Conservation (phyloP, 1,284 basidiomycete genomes). For the Ceraceosorus bombacis region DNA sequence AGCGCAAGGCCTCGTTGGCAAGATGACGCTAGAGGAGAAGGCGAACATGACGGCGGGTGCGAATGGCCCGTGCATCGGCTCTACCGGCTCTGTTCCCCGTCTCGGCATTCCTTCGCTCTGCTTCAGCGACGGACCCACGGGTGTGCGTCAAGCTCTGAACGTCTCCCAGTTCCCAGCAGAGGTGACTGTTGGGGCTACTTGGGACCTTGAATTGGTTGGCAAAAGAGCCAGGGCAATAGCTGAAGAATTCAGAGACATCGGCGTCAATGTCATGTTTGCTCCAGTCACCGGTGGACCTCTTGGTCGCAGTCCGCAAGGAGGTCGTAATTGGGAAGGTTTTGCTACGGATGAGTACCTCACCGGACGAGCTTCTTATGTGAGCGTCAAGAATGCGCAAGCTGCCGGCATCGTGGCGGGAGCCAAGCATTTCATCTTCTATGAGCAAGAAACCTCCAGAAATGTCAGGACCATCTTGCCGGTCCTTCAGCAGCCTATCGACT, state of each 20-base stretch:
- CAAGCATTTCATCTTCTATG: constrained; percentile 49
- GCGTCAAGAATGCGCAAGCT: constrained; percentile 33
- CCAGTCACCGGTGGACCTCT: constrained; percentile 45
- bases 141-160: constrained; percentile 53
- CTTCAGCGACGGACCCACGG: constrained; percentile 55
- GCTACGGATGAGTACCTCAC: constrained; percentile 38
- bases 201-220: constrained; percentile 64
- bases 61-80: constrained; percentile 20
- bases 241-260: constrained; percentile 68
- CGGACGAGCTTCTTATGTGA: constrained; percentile 32
- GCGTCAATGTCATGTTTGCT: constrained; percentile 64
- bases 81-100: constrained; percentile 55
- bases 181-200: constrained; percentile 65
- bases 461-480: constrained; percentile 11
- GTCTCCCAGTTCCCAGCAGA: constrained; percentile 60
- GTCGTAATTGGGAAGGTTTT: constrained; percentile 67
- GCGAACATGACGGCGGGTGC: constrained; percentile 51
- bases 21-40: constrained; percentile 52
- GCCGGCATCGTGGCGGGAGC: constrained; percentile 42
- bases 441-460: constrained; percentile 44
- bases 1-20: constrained; percentile 46
- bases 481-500: constrained; percentile 54
- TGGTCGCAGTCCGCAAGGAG: constrained; percentile 56
- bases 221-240: constrained; percentile 71
- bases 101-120: constrained; percentile 64